Conservation (phyloP, 352 stramenopile genomes). For the Globisporangium sylvaticum region DNA sequence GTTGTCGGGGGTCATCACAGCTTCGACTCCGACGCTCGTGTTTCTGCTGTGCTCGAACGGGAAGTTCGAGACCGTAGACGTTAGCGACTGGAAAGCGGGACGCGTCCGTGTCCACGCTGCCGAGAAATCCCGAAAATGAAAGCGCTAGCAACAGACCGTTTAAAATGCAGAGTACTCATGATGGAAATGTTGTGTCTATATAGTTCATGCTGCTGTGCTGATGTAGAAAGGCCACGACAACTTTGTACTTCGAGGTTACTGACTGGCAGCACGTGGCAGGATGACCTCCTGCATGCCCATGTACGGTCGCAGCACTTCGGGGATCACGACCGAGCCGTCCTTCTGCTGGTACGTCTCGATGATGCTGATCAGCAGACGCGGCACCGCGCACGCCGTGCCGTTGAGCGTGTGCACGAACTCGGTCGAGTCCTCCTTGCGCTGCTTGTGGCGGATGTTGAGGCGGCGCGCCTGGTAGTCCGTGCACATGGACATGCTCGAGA, state of each 20-base stretch:
- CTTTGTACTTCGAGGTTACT: conserved; percentile 9
- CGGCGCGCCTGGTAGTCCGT: conserved; percentile 87
- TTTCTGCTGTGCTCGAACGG: conserved; percentile 38
- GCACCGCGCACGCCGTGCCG: conserved; percentile 77
- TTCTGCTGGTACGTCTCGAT: conserved; percentile 82
- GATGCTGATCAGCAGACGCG: conserved; percentile 79
- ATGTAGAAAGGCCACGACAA: neutral
- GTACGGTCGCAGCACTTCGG: conserved; percentile 73
- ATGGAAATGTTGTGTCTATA: neutral
- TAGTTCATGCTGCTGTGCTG: neutral
- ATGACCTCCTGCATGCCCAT: conserved; percentile 77
- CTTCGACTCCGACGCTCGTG: conserved; percentile 36
- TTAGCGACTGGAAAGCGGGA: conserved; percentile 41
- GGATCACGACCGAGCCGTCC: conserved; percentile 77
- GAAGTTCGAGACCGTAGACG: conserved; percentile 36
- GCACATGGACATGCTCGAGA: conserved; percentile 87
- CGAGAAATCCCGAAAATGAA: conserved; percentile 9
- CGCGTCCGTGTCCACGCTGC: conserved; percentile 24
- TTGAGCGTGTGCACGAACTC: conserved; percentile 89
- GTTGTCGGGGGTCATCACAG: conserved; percentile 45
- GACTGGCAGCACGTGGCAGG: conserved; percentile 9
- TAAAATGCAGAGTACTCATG: neutral
- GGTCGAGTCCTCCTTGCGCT: conserved; percentile 47
- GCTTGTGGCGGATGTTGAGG: conserved; percentile 84
- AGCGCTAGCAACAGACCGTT: neutral